These are phyloP conservation scores for Linnemannia exigua DNA, from an alignment of 192 early-diverging fungal genomes.

Conservation along the genomic window DNA sequence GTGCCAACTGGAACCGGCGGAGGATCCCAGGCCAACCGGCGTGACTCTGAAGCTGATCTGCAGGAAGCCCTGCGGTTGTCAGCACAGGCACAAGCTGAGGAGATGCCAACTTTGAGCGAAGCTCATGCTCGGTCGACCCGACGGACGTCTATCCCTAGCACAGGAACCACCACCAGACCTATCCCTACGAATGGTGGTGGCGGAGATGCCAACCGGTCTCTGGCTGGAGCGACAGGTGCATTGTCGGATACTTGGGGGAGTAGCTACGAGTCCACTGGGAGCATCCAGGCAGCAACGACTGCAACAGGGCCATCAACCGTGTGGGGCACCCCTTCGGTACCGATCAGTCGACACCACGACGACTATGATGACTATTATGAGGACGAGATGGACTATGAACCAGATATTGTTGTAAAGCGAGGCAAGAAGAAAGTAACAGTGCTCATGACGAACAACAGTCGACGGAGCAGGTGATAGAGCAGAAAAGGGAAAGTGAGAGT, in stretches of 20 bases:
- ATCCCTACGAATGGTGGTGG: constrained; percentile 10
- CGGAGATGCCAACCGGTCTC: background rate
- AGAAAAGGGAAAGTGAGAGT: background rate
- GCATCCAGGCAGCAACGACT: background rate
- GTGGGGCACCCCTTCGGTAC: constrained; percentile 57
- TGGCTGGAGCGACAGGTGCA: background rate
- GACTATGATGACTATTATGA: constrained; percentile 50
- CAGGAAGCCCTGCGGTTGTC: constrained; percentile 45
- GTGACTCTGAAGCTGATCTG: constrained; percentile 24
- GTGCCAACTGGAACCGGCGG: background rate
- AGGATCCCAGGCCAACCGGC: background rate
- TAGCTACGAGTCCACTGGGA: constrained; percentile 39
- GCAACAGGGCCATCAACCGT: constrained; percentile 44
- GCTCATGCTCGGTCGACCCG: constrained; percentile 21
- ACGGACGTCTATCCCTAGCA: constrained; percentile 10
- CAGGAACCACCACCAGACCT: background rate
- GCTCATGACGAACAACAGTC: constrained; percentile 55
- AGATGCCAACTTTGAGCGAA: constrained; percentile 53
- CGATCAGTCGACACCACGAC: constrained; percentile 27
- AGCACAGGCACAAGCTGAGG: constrained; percentile 26
- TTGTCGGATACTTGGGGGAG: constrained; percentile 22
- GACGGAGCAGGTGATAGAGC: constrained; percentile 30
- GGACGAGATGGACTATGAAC: constrained; percentile 55
- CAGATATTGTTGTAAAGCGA: constrained; percentile 57
- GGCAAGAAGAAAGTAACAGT: constrained; percentile 62